These are phyloP conservation scores for Cetraspora pellucida DNA, from an alignment of 192 early-diverging fungal species.

Conservation along the genomic window DNA sequence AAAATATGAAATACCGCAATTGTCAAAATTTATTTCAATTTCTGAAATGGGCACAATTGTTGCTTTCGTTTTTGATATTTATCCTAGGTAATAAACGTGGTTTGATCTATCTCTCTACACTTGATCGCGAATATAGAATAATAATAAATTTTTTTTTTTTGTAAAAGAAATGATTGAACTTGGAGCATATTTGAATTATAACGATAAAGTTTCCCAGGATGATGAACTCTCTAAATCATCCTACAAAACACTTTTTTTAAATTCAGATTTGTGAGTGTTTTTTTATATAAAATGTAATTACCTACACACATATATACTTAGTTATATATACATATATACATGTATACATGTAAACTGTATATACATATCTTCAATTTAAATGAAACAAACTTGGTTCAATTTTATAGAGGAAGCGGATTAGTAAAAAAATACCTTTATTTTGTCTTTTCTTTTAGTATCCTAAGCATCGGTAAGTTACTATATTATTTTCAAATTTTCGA, in stretches of 20 bases:
- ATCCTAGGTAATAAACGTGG: background rate
- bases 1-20: background rate
- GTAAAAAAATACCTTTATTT: constrained; percentile 1
- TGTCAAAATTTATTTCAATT: background rate
- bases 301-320: background rate
- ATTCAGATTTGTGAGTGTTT: background rate
- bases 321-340: background rate
- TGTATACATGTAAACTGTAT: too few species aligned
- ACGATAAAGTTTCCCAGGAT: background rate
- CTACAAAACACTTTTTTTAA: background rate
- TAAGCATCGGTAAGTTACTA: background rate
- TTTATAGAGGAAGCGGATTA: background rate
- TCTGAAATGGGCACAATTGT: background rate
- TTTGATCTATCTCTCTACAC: background rate
- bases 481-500: background rate
- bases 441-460: background rate
- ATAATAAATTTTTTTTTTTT: background rate
- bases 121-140: background rate
- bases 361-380: too few species aligned
- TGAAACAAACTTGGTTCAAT: too few species aligned
- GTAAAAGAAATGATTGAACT: constrained; percentile 2
- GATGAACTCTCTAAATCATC: too few species aligned
- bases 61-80: background rate
- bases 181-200: background rate
- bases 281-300: background rate